phyloP scores from a whole-genome alignment of 1,139 yeast genomes.

The Wickerhamomyces sp. region DNA sequence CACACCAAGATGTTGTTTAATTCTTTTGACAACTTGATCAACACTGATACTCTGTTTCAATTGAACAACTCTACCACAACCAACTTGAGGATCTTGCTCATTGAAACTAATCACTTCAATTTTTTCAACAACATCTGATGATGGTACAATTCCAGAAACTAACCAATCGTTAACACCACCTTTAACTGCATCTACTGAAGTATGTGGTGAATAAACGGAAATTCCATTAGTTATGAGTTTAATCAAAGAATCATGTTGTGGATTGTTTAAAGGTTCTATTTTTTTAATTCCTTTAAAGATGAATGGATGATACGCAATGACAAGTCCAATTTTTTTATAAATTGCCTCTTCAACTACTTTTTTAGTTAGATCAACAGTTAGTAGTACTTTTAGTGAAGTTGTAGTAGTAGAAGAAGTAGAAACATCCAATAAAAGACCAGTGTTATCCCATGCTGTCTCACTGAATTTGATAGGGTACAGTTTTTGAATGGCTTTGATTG shows the following conservation, averaged over 20 bases:
- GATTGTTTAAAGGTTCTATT: constrained; percentile 52
- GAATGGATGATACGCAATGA: constrained; percentile 93
- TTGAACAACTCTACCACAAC: constrained; percentile 75
- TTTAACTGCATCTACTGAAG: constrained; percentile 88
- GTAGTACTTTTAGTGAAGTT: constrained; percentile 40
- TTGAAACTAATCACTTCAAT: constrained; percentile 35
- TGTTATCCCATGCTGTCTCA: constrained; percentile 72
- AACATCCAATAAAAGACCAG: constrained; percentile 51
- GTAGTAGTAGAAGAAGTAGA: constrained; percentile 20
- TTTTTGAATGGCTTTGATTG: constrained; percentile 55
- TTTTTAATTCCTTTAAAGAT: constrained; percentile 84
- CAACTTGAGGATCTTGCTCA: constrained; percentile 40
- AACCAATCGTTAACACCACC: constrained; percentile 96
- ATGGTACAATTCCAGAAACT: constrained; percentile 53
- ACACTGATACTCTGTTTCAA: constrained; percentile 43
- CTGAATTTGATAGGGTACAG: constrained; percentile 72
- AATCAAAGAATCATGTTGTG: constrained; percentile 77
- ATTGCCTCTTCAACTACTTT: constrained; percentile 86
- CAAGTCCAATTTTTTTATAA: constrained; percentile 38
- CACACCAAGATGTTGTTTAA: constrained; percentile 53
- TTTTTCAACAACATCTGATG: constrained; percentile 14
- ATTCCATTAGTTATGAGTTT: constrained; percentile 69
- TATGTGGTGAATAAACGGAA: constrained; percentile 92
- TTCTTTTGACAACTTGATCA: constrained; percentile 39
- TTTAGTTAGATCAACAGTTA: constrained; percentile 82